phyloP scores from a whole-genome alignment of 306 rosid species.

The Vigna unguiculata region DNA sequence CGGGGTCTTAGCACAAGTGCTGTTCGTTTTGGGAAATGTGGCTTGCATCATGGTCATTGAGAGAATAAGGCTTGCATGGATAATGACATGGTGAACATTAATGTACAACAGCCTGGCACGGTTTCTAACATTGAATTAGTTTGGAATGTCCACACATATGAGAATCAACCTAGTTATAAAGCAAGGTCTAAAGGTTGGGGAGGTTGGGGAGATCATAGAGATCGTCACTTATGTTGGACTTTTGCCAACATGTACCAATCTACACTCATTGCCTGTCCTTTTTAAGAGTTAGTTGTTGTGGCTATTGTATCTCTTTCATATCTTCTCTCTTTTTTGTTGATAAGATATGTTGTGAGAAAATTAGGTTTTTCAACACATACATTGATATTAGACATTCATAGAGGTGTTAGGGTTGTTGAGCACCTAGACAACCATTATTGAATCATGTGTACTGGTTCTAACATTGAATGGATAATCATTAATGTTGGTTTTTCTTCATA shows the following conservation, averaged over 20 bases:
- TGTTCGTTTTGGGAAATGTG: slow-evolving; percentile 92
- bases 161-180: slow-evolving; percentile 81
- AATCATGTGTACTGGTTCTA: slow-evolving; percentile 40
- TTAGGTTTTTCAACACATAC: slow-evolving; percentile 37
- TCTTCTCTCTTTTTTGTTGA: slow-evolving; percentile 14
- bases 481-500: slow-evolving; percentile 23
- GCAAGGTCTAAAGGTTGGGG: slow-evolving; percentile 99
- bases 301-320: not conserved
- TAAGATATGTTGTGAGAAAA: slow-evolving; percentile 36
- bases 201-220: slow-evolving; percentile 96
- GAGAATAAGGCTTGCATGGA: slow-evolving; percentile 74
- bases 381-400: slow-evolving; percentile 42
- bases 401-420: slow-evolving; percentile 36
- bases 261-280: slow-evolving; percentile 39
- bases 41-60: slow-evolving; percentile 97
- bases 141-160: slow-evolving; percentile 71
- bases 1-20: slow-evolving; percentile 92
- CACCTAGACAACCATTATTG: slow-evolving; percentile 22
- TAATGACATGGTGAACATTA: slow-evolving; percentile 65
- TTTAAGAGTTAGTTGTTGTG: slow-evolving; percentile 42
- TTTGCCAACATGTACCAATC: slow-evolving; percentile 77
- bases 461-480: slow-evolving; percentile 41
- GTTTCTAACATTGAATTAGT: slow-evolving; percentile 70
- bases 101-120: slow-evolving; percentile 60
- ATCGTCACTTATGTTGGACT: slow-evolving; percentile 74